Percentiles rank a stretch among this genome's conserved stretches.
These are phyloP conservation scores for Bertia moriformis DNA, from an alignment of 2,329 filamentous ascomycete species.

Conservation along the genomic window DNA sequence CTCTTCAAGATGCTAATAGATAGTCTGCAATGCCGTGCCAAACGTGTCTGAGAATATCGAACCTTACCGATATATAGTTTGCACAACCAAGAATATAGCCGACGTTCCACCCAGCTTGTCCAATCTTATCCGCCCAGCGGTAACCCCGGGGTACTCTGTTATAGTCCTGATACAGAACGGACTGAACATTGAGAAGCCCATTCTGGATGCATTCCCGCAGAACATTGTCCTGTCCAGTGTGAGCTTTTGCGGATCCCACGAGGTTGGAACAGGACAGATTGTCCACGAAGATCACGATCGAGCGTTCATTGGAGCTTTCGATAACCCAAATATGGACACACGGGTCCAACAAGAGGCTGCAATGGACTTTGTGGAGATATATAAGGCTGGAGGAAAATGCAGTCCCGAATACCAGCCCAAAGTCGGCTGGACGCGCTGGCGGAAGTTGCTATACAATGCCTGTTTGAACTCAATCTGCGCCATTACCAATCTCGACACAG, in stretches of 20 bases:
- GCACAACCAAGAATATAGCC: slow-evolving; percentile 42
- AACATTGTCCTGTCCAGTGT: slow-evolving; percentile 38
- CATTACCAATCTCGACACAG: slow-evolving; percentile 32
- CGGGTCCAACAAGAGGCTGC: slow-evolving; percentile 6
- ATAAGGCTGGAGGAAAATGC: slow-evolving; percentile 11
- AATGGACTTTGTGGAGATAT: slow-evolving; percentile 2
- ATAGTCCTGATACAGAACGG: slow-evolving; percentile 48
- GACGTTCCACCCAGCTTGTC: slow-evolving; percentile 31
- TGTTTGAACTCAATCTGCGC: not conserved
- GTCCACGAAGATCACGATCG: slow-evolving; percentile 34
- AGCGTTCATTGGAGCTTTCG: slow-evolving; percentile 33
- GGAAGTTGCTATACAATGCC: slow-evolving; percentile 9
- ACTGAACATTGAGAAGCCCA: slow-evolving; percentile 43
- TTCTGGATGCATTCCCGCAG: slow-evolving; percentile 30
- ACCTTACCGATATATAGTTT: slow-evolving; percentile 36
- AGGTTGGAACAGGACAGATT: slow-evolving; percentile 28
- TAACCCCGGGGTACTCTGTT: slow-evolving; percentile 31
- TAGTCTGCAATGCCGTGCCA: too few species aligned
- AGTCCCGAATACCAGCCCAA: slow-evolving; percentile 19
- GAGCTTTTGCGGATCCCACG: slow-evolving; percentile 33
- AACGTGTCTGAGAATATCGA: too few species aligned
- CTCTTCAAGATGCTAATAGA: too few species aligned
- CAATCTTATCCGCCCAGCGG: slow-evolving; percentile 32
- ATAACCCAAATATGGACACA: slow-evolving; percentile 14
- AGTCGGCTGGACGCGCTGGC: slow-evolving; percentile 26